Conservation (phyloP, 2,329 filamentous ascomycete species). For the Penicillium aurantiogriseum region DNA sequence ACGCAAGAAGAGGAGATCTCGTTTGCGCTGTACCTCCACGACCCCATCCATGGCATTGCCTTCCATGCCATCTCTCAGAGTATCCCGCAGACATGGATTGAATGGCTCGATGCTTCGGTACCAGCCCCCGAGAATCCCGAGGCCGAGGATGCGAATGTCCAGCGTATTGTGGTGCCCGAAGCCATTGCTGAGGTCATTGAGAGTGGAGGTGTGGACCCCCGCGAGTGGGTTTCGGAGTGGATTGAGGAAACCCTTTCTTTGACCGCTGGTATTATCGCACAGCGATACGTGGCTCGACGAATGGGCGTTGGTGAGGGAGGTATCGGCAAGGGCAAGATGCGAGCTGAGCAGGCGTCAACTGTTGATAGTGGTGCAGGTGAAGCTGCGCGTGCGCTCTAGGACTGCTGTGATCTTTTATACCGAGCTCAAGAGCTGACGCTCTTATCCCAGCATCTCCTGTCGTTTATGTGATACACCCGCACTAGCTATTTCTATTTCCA, state of each 20-base stretch:
- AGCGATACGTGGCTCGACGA: slow-evolving; percentile 87
- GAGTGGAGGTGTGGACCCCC: slow-evolving; percentile 74
- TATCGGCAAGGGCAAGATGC: slow-evolving; percentile 55
- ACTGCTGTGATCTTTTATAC: not conserved
- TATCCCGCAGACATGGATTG: slow-evolving; percentile 79
- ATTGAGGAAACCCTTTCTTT: slow-evolving; percentile 81
- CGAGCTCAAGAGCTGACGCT: not conserved
- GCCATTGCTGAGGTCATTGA: slow-evolving; percentile 84
- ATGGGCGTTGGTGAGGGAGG: slow-evolving; percentile 94
- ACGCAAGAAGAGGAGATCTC: slow-evolving; percentile 60
- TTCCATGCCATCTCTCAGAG: slow-evolving; percentile 81
- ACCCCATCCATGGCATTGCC: slow-evolving; percentile 87
- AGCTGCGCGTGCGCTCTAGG: slow-evolving; percentile 55
- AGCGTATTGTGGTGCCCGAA: slow-evolving; percentile 59
- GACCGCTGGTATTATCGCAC: slow-evolving; percentile 79
- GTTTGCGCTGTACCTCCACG: slow-evolving; percentile 75
- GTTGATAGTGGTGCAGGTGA: slow-evolving; percentile 60
- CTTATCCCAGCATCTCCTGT: not conserved
- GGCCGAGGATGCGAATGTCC: slow-evolving; percentile 37
- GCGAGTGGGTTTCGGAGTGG: slow-evolving; percentile 98
- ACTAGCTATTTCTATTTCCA: not conserved
- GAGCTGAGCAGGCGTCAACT: slow-evolving; percentile 52
- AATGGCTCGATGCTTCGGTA: slow-evolving; percentile 78
- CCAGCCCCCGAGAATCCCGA: slow-evolving; percentile 41
- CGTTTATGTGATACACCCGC: slow-evolving; percentile 6